These are phyloP conservation scores for Dalbergia cochinchinensis DNA, from an alignment of 306 rosid species.

Conservation along the genomic window DNA sequence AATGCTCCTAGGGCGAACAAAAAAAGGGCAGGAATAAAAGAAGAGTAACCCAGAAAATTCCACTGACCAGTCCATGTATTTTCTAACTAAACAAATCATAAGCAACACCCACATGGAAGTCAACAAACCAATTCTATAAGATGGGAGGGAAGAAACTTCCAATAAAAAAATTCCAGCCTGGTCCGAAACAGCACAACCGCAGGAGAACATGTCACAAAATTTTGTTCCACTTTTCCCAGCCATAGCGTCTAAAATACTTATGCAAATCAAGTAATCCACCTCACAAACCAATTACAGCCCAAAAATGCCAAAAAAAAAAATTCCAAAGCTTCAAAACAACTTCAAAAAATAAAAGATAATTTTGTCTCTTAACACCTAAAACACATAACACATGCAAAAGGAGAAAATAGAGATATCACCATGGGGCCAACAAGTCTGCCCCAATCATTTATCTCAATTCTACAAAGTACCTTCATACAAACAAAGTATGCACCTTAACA, in stretches of 20 bases:
- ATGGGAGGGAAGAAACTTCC: conserved; percentile 20
- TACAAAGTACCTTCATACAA: conserved; percentile 26
- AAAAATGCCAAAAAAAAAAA: conserved; percentile 5
- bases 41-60: neutral
- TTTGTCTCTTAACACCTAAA: conserved; percentile 12
- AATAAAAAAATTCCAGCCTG: neutral
- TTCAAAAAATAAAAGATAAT: neutral
- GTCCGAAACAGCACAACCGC: neutral
- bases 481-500: conserved; percentile 27
- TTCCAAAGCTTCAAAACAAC: conserved; percentile 31
- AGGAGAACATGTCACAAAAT: neutral
- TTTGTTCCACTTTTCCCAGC: conserved; percentile 15
- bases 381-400: neutral
- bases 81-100: neutral
- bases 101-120: neutral
- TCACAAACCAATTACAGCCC: conserved; percentile 2
- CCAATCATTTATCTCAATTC: neutral
- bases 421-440: conserved; percentile 17
- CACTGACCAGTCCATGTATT: neutral
- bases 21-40: neutral
- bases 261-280: neutral
- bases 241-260: conserved; percentile 17
- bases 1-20: conserved; percentile 1
- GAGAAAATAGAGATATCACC: conserved; percentile 8
- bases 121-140: conserved; percentile 13